phyloP scores from a whole-genome alignment of 192 early-diverging fungal genomes.

The Coemansia reversa region DNA sequence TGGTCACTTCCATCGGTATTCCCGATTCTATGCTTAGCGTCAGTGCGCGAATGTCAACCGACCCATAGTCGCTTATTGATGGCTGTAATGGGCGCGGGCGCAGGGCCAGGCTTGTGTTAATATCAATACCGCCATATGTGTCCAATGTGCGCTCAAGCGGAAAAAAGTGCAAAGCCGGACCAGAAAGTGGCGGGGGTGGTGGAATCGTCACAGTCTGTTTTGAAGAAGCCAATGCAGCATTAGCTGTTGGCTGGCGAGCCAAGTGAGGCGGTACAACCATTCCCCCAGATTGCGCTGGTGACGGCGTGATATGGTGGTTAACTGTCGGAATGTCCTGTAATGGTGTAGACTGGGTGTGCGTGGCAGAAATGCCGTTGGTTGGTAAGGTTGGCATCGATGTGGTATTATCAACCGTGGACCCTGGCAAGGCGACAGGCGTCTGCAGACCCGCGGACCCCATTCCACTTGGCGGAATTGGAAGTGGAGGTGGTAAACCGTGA shows the following conservation, averaged over 20 bases:
- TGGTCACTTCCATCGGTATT: slow-evolving; percentile 69
- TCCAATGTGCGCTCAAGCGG: slow-evolving; percentile 63
- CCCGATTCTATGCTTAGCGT: slow-evolving; percentile 78
- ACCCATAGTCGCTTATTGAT: slow-evolving; percentile 50
- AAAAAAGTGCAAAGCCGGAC: slow-evolving; percentile 32
- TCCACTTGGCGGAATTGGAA: slow-evolving; percentile 7
- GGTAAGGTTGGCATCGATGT: slow-evolving; percentile 10
- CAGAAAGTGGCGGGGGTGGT: slow-evolving; percentile 27
- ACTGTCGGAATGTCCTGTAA: not conserved
- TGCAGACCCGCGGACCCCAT: slow-evolving; percentile 4
- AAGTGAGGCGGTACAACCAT: not conserved
- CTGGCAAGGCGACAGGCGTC: not conserved
- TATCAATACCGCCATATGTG: slow-evolving; percentile 74
- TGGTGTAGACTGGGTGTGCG: not conserved
- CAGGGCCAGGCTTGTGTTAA: slow-evolving; percentile 60
- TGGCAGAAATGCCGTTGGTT: slow-evolving; percentile 2
- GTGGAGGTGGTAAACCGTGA: slow-evolving; percentile 14
- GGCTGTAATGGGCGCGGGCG: slow-evolving; percentile 56
- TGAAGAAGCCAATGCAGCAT: not conserved
- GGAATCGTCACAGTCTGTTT: slow-evolving; percentile 10
- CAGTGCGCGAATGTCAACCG: slow-evolving; percentile 72
- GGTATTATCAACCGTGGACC: not conserved
- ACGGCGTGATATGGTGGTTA: not conserved
- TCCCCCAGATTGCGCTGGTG: slow-evolving; percentile 8
- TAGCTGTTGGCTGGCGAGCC: not conserved